Evolutionary conservation across 2,329 filamentous ascomycete genomes (phyloP), one percentile per base, ranked within the genome.

Genomic region (Colletotrichum neosansevieriae): DNA sequence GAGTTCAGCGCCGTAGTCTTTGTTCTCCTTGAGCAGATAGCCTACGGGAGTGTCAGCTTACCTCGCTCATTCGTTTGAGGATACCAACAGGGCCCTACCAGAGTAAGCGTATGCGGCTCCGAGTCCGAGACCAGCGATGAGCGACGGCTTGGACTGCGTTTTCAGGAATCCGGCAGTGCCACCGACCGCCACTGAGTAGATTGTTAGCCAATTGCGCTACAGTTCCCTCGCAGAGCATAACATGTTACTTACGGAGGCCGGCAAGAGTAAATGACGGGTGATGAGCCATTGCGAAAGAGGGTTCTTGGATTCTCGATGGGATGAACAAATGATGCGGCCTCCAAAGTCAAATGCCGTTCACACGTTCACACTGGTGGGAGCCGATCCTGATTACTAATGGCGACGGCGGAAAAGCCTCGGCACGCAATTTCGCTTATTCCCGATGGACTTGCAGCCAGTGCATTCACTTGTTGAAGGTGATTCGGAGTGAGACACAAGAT

Each of bases 241-340:
- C 5, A 11, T 19, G 3, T 6, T 2, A 74, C 80, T 76, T 73
- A 81, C 80, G 59, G 3, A 81, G 76, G 47, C 73, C 78, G 0
- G 80, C 78, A 6, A 81, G 75, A 24, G 80, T 81, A 58, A 81
- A 81, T 0, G 79, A 80, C 44, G 79, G 80, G 65, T 81, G 80
- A 40, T 81, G 78, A 17, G 80, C 79, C 79, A 81, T 81, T 53
- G 21, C n/a, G 58, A 40, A 15, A n/a, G 11, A 15, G 13, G 12
- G 11, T 7, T 58, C 12, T 36, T 24, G 19, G 40, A 17, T 9
- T n/a, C 38, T 58, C 5, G 40, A 44, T 45, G 54, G 32, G 54
- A 42, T 34, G 54, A 58, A 58, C 53, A 15, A 17, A 9, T 32
- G 10, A 54, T 19, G 42, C 15, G 7, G 17, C 15, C 13, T 13